A percentile compares a stretch with the other conserved stretches of the same genome.
Evolutionary conservation across 164 flowering plant genomes (phyloP).

Genomic region (Stephania yunnanensis): DNA sequence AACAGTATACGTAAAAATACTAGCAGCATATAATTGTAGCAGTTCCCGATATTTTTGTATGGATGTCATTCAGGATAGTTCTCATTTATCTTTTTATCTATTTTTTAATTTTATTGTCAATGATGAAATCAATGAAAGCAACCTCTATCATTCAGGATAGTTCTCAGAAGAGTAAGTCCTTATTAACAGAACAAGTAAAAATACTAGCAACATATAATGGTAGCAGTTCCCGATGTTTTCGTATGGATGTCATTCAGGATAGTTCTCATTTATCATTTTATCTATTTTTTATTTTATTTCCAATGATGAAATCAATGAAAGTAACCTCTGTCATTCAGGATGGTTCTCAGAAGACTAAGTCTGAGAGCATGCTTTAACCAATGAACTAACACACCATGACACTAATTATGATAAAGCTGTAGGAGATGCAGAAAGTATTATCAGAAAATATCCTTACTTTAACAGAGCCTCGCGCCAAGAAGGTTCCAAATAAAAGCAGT

Average conservation of each 20-base stretch:
- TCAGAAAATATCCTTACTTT: conserved; percentile 40
- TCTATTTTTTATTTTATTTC: background rate
- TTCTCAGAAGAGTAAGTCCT: background rate
- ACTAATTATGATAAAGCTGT: background rate
- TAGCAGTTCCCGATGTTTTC: background rate
- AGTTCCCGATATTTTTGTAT: background rate
- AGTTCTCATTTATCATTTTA: background rate
- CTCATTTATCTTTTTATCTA: background rate
- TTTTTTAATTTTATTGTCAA: background rate
- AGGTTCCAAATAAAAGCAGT: conserved; percentile 87
- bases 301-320: background rate
- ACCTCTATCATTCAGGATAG: background rate
- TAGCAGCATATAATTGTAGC: background rate
- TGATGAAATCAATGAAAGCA: background rate
- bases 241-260: background rate
- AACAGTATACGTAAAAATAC: background rate
- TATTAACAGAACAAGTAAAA: background rate
- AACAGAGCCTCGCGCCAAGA: conserved; percentile 82
- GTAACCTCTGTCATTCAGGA: background rate
- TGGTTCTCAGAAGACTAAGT: background rate
- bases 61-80: background rate
- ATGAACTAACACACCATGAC: background rate
- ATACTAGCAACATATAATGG: background rate
- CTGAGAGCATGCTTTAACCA: background rate
- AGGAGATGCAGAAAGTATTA: background rate